These are phyloP conservation scores for Leucocoprinus sp. DNA, from an alignment of 768 basidiomycete species.

Conservation along the genomic window DNA sequence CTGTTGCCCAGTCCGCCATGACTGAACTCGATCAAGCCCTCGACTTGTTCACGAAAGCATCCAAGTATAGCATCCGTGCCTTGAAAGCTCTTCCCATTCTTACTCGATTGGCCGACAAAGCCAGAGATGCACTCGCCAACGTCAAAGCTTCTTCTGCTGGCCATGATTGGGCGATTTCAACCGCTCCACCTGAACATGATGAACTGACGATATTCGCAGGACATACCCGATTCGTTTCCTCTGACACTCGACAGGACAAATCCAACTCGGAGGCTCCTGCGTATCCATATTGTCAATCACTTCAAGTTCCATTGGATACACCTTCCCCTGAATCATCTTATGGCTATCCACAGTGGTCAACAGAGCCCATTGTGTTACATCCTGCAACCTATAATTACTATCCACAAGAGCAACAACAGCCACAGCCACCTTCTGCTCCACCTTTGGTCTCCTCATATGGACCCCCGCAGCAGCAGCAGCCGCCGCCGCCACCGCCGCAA, in stretches of 20 bases:
- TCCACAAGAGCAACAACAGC: background rate
- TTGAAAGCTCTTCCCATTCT: slow-evolving; percentile 63
- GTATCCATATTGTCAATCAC: too few relatives aligned
- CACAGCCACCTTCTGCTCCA: too few relatives aligned
- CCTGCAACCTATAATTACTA: background rate
- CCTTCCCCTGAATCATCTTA: slow-evolving; percentile 2
- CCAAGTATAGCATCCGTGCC: slow-evolving; percentile 50
- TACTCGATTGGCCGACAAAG: slow-evolving; percentile 55
- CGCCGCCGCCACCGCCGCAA: too few relatives aligned
- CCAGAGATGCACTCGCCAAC: slow-evolving; percentile 42
- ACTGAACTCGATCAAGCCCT: slow-evolving; percentile 62
- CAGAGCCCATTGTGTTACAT: slow-evolving; percentile 8
- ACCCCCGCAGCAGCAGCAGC: too few relatives aligned
- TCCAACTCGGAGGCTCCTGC: background rate
- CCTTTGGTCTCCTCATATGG: too few relatives aligned
- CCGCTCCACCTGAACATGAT: slow-evolving; percentile 34
- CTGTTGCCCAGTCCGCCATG: slow-evolving; percentile 60
- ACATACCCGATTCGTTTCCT: slow-evolving; percentile 52
- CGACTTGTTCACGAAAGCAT: slow-evolving; percentile 56
- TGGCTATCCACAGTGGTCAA: slow-evolving; percentile 2
- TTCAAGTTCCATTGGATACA: too few relatives aligned
- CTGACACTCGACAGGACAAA: slow-evolving; percentile 17
- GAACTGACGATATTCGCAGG: slow-evolving; percentile 67
- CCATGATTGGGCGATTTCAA: slow-evolving; percentile 34
- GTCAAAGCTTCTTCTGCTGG: slow-evolving; percentile 31